These are phyloP conservation scores for Plasmopara muralis DNA, from an alignment of 352 stramenopile species.

Conservation along the genomic window DNA sequence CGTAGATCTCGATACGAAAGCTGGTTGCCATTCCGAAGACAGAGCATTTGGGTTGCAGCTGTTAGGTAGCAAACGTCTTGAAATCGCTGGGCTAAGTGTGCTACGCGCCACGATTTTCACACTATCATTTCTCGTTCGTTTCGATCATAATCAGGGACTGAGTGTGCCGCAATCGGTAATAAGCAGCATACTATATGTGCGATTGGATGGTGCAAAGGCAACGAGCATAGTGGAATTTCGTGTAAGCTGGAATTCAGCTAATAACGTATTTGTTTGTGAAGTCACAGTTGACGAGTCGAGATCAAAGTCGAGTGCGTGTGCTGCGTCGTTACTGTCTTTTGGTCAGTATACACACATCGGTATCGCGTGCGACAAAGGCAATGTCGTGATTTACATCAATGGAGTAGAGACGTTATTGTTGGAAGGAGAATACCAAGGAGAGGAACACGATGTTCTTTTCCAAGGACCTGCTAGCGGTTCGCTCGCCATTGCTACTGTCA, in stretches of 20 bases:
- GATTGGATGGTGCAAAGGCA: conserved; percentile 3
- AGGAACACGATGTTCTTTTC: conserved; percentile 9
- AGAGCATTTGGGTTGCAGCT: conserved; percentile 37
- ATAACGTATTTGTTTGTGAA: conserved; percentile 12
- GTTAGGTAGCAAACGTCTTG: conserved; percentile 20
- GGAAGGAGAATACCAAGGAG: neutral
- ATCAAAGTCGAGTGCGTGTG: conserved; percentile 1
- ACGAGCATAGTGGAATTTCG: conserved; percentile 11
- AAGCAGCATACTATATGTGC: conserved; percentile 14
- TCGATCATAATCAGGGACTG: conserved; percentile 17
- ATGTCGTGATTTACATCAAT: conserved; percentile 20
- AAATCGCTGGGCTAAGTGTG: conserved; percentile 2
- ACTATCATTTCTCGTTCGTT: conserved; percentile 46
- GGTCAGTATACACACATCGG: conserved; percentile 27
- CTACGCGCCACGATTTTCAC: conserved; percentile 2
- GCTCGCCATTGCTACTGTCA: conserved; percentile 12
- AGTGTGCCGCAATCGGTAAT: neutral
- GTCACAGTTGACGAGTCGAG: conserved; percentile 3
- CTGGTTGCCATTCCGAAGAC: conserved; percentile 4
- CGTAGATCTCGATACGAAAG: conserved; percentile 1
- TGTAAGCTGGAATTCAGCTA: conserved; percentile 14
- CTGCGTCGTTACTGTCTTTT: conserved; percentile 7
- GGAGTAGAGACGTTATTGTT: conserved; percentile 8
- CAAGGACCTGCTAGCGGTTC: conserved; percentile 14
- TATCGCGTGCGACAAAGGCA: conserved; percentile 5